A percentile compares a stretch with the other conserved stretches of the same genome.
Conservation (phyloP, 2,329 filamentous ascomycete genomes). For the Trichoderma sp. region DNA sequence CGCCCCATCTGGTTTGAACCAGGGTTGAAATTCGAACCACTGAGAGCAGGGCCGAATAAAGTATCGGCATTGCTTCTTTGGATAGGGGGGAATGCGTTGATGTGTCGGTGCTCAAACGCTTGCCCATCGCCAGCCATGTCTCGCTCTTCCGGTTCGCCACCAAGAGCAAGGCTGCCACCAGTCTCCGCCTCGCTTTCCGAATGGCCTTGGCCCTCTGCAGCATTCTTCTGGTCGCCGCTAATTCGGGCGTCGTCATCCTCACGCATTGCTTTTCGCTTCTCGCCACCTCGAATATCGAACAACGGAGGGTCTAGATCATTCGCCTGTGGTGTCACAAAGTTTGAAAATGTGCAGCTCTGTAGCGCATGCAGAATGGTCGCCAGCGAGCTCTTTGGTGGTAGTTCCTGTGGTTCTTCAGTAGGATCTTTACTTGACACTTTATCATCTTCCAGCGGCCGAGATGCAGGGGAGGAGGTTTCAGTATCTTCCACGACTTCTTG, state of each 20-base stretch:
- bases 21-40: conserved; percentile 51
- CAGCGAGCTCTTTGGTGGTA: conserved; percentile 38
- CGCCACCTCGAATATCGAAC: conserved; percentile 81
- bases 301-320: conserved; percentile 63
- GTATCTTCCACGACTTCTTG: conserved; percentile 49
- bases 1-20: conserved; percentile 63
- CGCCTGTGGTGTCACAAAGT: conserved; percentile 28
- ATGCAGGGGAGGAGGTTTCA: conserved; percentile 32
- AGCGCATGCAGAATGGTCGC: conserved; percentile 46
- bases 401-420: background rate
- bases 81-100: conserved; percentile 75
- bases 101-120: conserved; percentile 61
- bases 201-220: conserved; percentile 48
- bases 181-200: conserved; percentile 79
- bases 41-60: conserved; percentile 58
- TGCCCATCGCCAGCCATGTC: conserved; percentile 58
- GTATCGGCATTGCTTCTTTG: conserved; percentile 63
- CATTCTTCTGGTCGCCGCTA: conserved; percentile 53
- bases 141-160: conserved; percentile 87
- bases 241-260: conserved; percentile 67
- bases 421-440: conserved; percentile 1
- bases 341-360: conserved; percentile 43
- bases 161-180: conserved; percentile 82
- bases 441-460: conserved; percentile 25
- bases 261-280: conserved; percentile 76